A percentile compares a stretch with the other conserved stretches of the same genome.
Conservation (phyloP, 2,329 filamentous ascomycete genomes). For the Epichloe festucae region DNA sequence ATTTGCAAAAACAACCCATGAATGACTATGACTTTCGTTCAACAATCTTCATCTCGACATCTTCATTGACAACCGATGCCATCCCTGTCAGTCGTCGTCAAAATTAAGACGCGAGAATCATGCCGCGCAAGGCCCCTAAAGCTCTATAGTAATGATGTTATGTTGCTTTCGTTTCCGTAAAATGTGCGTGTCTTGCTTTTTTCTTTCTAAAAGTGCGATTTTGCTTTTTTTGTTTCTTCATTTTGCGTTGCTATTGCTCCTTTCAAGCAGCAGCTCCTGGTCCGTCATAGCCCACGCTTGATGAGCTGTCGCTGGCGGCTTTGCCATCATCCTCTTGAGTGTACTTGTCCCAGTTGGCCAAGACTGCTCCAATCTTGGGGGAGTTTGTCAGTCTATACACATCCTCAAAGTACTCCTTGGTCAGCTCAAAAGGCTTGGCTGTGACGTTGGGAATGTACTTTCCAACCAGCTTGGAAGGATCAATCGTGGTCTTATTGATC, state of each 20-base stretch:
- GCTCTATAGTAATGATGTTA: conserved; percentile 1
- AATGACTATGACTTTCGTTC: background rate
- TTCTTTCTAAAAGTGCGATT: background rate
- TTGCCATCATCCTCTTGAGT: conserved; percentile 33
- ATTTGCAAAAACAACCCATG: background rate
- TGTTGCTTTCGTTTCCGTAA: background rate
- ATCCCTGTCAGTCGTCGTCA: conserved; percentile 8
- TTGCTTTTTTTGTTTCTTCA: background rate
- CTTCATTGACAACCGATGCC: conserved; percentile 5
- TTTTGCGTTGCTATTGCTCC: conserved; percentile 7
- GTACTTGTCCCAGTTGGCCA: conserved; percentile 80
- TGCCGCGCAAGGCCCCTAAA: background rate
- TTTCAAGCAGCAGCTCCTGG: conserved; percentile 27
- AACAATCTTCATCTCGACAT: conserved; percentile 1
- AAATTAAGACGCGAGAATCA: background rate
- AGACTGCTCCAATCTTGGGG: conserved; percentile 62
- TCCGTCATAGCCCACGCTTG: conserved; percentile 29
- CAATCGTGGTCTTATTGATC: conserved; percentile 98
- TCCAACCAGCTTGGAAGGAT: conserved; percentile 88
- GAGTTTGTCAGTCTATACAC: conserved; percentile 89
- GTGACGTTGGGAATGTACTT: conserved; percentile 99
- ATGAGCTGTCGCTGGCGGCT: conserved; percentile 25
- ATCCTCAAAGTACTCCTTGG: conserved; percentile 98
- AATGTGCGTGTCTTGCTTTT: background rate
- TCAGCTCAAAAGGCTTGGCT: conserved; percentile 85